Percentiles rank a stretch among this genome's conserved stretches.
Conservation (phyloP, 176 grass and related monocot genomes). For the Musa acuminata region DNA sequence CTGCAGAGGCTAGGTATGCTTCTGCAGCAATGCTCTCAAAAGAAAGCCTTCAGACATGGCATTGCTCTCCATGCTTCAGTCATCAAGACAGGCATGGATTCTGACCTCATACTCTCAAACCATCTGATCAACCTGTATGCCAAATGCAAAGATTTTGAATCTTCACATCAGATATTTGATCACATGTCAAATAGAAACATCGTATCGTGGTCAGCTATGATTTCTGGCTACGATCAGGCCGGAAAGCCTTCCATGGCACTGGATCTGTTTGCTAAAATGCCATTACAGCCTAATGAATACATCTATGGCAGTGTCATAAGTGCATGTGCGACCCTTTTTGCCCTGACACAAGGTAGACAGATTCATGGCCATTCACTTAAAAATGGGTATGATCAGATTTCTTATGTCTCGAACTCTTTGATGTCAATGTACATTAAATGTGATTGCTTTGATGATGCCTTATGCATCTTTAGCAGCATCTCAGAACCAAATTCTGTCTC, state of each 20-base stretch:
- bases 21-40: slow-evolving; percentile 14
- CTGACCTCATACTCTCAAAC: slow-evolving; percentile 31
- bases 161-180: slow-evolving; percentile 27
- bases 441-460: slow-evolving; percentile 17
- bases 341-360: slow-evolving; percentile 13
- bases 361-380: slow-evolving; percentile 17
- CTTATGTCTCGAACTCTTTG: slow-evolving; percentile 21
- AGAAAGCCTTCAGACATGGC: neutral
- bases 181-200: slow-evolving; percentile 26
- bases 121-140: slow-evolving; percentile 35
- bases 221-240: slow-evolving; percentile 22
- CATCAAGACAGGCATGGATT: slow-evolving; percentile 15
- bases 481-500: slow-evolving; percentile 18
- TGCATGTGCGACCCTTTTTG: slow-evolving; percentile 17
- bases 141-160: slow-evolving; percentile 7
- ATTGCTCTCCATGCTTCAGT: slow-evolving; percentile 15
- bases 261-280: slow-evolving; percentile 17
- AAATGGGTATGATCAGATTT: slow-evolving; percentile 11
- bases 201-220: slow-evolving; percentile 32
- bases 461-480: slow-evolving; percentile 16
- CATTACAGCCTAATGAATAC: slow-evolving; percentile 18
- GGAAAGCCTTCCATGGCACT: slow-evolving; percentile 16
- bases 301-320: slow-evolving; percentile 18
- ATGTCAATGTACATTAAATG: slow-evolving; percentile 28
- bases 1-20: slow-evolving; percentile 15